Base-by-base conservation (phyloP, 352 stramenopile genomes). In the Phytophthora ohioensis region DNA sequence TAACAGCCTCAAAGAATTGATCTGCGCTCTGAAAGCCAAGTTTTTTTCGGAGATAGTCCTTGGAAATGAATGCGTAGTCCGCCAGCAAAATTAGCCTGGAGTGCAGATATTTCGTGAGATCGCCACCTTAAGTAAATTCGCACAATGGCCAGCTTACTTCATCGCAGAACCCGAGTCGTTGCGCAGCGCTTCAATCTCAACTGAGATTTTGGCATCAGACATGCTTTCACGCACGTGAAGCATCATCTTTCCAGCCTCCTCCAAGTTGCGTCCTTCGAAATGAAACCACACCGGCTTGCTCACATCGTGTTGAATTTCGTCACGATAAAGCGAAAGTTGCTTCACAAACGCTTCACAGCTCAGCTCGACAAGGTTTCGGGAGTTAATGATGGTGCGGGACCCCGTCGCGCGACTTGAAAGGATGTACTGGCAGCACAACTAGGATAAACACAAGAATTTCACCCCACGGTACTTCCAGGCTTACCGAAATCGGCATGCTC, bases 41-140 rank as follows among this genome's bases (percentile, higher is more conserved):
- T 43, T 89, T 90, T 47, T 90, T 69, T 38, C 73, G 75, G n/a
- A 91, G 63, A 58, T 91, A 92, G 35, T 92, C 82, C 48, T 92
- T 92, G 13, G 82, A 92, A 7, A 87, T 61, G 57, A 92, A 91
- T 10, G 66, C 73, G 43, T 82, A 77, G 54, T 90, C 69, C 4
- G 55, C 73, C 4, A 73, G 17, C 15, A 62, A 57, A 34, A 76
- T 67, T 7, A 92, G 21, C 53, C 84, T 92, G 27, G 10, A 36
- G 41, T 45, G 15, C 12, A 13, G 6, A 35, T 9, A 17, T 5
- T 12, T 48, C 34, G 54, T 65, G 27, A 51, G 38, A 45, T 5
- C 13, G 11, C 9, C 31, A 51, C 9, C 27, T 10, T 10, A 2
- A 43, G 8, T 32, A 43, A 4, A 10, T 56, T 15, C 31, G 13